Base-by-base conservation (phyloP, 768 basidiomycete genomes). In the Podaxis sp. region DNA sequence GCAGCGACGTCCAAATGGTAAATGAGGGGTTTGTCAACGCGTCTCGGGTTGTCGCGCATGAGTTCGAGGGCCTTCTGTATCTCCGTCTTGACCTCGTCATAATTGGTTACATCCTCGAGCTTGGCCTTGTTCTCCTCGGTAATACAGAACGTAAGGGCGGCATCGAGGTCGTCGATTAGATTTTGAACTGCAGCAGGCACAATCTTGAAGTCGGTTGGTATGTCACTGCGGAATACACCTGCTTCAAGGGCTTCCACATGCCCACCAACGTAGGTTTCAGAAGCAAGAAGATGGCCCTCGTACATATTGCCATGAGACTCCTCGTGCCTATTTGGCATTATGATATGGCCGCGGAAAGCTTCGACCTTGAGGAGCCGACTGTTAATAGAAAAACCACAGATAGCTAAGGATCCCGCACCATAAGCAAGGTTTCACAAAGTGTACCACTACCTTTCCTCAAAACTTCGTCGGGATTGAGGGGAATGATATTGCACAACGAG, bases 1-100 rank as follows among this genome's bases (percentile, higher is more conserved):
- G 97, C 97, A 2, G 97, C 97, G 65, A 99, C 97, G 70, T 99
- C 97, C 69, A 98, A 76, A 74, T 99, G 97, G 76, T 99, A 99
- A 71, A 99, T 98, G 65, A 98, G 86, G 0, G 97, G 97, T 12
- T 88, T 91, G 77, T 98, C 96, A 47, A 81, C 80, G 13, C 96
- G 92, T 58, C 87, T 84, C 0, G 97, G 96, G 63, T 90, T 87
- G 76, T 98, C 95, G 27, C 94, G 93, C 82, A 98, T 90, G 66
- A 87, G 72, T 71, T 96, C 94, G 29, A 99, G 86, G 51, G 89
- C 87, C 0, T 79, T 71, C 64, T 82, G 82, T 61, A 99, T 97
- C 64, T 89, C 77, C 17, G 74, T 77, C 71, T 95, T 96, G 72
- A 98, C 89, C 72, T 94, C 90, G 57, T 94, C 92, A 73, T 98